Evolutionary conservation across 2,329 filamentous ascomycete genomes (phyloP).

Genomic region (Didymella glomerata): DNA sequence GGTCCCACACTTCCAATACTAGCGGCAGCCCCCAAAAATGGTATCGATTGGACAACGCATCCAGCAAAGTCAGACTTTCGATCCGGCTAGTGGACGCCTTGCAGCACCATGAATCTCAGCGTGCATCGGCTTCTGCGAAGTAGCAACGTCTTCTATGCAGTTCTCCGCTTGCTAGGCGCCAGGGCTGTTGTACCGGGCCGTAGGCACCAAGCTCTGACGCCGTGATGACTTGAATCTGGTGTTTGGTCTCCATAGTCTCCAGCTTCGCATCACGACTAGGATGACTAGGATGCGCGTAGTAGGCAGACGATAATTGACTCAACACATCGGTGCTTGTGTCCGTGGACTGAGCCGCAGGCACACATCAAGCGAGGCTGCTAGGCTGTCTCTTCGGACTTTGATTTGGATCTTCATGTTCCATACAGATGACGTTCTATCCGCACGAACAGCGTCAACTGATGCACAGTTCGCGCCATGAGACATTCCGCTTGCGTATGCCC

Average conservation of each 20-base stretch:
- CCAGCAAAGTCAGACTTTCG: conserved; percentile 22
- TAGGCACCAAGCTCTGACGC: conserved; percentile 19
- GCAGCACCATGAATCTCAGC: conserved; percentile 15
- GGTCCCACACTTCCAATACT: conserved; percentile 26
- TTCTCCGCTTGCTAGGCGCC: conserved; percentile 9
- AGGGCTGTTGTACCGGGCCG: conserved; percentile 12
- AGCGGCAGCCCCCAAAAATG: conserved; percentile 28
- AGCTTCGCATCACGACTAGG: conserved; percentile 6
- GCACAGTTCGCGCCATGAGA: conserved; percentile 6
- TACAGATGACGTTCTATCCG: conserved; percentile 12
- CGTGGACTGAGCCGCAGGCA: conserved; percentile 16
- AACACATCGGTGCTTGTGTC: conserved; percentile 26
- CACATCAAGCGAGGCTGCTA: conserved; percentile 17
- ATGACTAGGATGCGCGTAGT: conserved; percentile 21
- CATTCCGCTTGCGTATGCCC: conserved; percentile 7
- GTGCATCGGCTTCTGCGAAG: conserved; percentile 21
- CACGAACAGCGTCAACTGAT: conserved; percentile 7
- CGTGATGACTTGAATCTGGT: conserved; percentile 12
- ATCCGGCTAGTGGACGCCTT: conserved; percentile 24
- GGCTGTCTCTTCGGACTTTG: conserved; percentile 7
- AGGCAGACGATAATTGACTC: conserved; percentile 33
- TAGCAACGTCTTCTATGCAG: conserved; percentile 21
- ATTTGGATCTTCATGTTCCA: conserved; percentile 19
- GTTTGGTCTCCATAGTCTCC: conserved; percentile 15
- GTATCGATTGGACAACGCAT: conserved; percentile 36